Conservation (phyloP, 257 asterid genomes). For the Nicotiana tomentosiformis region DNA sequence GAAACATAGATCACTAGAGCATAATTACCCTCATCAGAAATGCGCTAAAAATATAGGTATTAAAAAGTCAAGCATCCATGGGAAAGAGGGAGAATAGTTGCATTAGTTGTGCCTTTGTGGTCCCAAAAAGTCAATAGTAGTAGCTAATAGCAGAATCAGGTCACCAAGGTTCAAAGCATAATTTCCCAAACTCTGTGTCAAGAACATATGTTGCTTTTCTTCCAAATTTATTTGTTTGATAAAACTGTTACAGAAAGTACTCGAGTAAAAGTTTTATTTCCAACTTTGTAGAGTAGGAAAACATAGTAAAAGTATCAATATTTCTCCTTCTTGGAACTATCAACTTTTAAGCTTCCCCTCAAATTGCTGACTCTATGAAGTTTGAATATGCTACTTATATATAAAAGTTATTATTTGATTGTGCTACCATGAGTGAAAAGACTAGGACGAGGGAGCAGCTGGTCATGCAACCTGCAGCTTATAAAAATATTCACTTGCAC, state of each 20-base stretch:
- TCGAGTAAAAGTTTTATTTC: background rate
- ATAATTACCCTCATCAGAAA: background rate
- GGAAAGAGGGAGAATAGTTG: background rate
- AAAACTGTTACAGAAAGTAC: background rate
- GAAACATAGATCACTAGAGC: background rate
- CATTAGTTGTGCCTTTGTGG: background rate
- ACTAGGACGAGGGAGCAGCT: background rate
- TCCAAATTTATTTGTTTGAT: background rate
- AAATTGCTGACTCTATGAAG: background rate
- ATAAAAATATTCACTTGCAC: background rate
- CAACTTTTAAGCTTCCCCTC: background rate
- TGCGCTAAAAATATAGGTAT: background rate
- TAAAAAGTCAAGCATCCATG: background rate
- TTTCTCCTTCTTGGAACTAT: background rate
- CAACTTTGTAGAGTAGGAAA: background rate
- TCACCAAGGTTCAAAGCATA: background rate
- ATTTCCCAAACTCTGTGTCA: background rate
- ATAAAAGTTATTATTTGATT: background rate
- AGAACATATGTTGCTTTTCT: background rate
- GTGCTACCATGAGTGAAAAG: background rate
- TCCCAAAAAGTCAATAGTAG: background rate
- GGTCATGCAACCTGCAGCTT: background rate
- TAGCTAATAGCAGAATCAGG: background rate
- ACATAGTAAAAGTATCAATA: background rate
- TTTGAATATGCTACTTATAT: background rate